A percentile compares a stretch with the other conserved stretches of the same genome.
Conservation (phyloP, 2,329 filamentous ascomycete species). For the Fusarium oxysporum region DNA sequence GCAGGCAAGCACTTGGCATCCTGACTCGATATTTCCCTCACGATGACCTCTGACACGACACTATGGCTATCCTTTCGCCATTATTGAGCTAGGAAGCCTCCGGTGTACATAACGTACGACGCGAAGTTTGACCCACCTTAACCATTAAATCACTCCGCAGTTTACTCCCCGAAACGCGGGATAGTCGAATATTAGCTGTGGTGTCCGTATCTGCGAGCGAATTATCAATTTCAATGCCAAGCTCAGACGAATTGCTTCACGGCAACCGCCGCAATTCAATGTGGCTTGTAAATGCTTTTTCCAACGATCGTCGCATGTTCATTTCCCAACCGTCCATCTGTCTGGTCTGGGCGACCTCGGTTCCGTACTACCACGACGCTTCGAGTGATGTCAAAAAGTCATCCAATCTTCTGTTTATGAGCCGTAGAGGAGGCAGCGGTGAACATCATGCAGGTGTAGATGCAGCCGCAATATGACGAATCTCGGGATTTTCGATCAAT, state of each 20-base stretch:
- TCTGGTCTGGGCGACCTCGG: background rate
- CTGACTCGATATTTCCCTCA: background rate
- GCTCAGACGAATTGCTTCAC: conserved; percentile 2
- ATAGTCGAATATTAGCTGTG: background rate
- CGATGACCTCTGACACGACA: conserved; percentile 1
- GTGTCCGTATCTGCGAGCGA: background rate
- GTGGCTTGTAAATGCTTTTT: background rate
- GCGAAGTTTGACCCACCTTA: background rate
- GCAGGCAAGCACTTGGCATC: background rate
- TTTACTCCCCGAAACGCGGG: background rate
- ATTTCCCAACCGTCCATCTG: background rate
- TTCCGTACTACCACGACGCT: background rate
- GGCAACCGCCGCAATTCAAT: background rate
- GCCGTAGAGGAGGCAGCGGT: background rate
- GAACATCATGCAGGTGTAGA: background rate
- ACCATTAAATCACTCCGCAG: background rate
- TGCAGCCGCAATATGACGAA: background rate
- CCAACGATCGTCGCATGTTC: background rate
- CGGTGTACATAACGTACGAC: background rate
- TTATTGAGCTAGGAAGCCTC: background rate
- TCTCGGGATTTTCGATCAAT: background rate
- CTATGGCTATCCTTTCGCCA: background rate
- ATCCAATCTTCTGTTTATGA: background rate
- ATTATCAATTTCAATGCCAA: background rate
- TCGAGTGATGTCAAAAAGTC: background rate